Evolutionary conservation across 176 grass and related monocot species (phyloP), one percentile per base, ranked within the genome.

Genomic region (Eragrostis curvula): DNA sequence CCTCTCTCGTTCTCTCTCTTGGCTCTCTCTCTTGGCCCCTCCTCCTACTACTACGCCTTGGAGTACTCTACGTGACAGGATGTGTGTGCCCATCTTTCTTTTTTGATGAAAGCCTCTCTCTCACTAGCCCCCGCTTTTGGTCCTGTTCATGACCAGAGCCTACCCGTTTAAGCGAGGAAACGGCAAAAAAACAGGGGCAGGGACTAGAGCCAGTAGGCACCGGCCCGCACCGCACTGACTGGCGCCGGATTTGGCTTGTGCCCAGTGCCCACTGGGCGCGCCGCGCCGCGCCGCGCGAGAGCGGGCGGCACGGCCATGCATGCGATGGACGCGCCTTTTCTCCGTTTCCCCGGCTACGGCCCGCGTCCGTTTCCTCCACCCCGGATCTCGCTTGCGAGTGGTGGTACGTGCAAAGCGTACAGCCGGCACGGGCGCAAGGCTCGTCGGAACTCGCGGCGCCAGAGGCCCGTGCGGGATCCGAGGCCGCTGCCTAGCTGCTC

Each of bases 51-150:
- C n/a, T 36, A 36, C 32, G 2, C 32, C 32, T 36, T 36, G 32
- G 32, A 36, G 32, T 36, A 36, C 32, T 36, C 32, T 36, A 68
- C 60, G 84, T 80, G 77, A 67, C 85, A 69, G 29, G 61, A 79
- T 85, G 30, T 12, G 39, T 1, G 48, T 25, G 45, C 28, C 76
- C 28, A 1, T 21, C 25, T 70, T 28, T 65, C 75, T 66, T 46
- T 79, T 66, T 25, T 67, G 11, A 18, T 79, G 77, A 36, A 36
- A 36, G 32, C 4, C 4, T 36, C 32, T 6, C 57, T 78, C 57
- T 49, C 36, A 27, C 36, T 29, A n/a, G 59, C 27, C 59, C 23
- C 5, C 36, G 68, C 40, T 49, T 51, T 79, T 17, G 66, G 48
- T 27, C 28, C 41, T 79, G 43, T 66, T 40, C 40, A 66, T 59